Conservation (phyloP, 345 rosid genomes). For the Salix dunnii region DNA sequence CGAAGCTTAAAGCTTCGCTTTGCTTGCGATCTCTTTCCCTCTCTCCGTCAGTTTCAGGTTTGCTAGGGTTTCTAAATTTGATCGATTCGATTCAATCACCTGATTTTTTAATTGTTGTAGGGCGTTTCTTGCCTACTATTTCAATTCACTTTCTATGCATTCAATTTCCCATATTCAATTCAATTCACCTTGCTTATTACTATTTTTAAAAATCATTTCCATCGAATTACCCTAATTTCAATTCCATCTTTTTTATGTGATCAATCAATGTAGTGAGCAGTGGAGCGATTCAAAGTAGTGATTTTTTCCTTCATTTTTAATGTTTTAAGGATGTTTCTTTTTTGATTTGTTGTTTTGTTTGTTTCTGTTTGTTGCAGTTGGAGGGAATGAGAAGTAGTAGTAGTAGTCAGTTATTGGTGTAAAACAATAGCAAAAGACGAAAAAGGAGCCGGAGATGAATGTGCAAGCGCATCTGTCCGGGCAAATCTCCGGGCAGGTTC, state of each 20-base stretch:
- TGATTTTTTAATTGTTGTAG: background rate
- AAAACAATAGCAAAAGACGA: background rate
- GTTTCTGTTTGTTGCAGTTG: slow-evolving; percentile 8
- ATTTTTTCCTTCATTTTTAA: background rate
- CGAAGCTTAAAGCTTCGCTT: background rate
- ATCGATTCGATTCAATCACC: background rate
- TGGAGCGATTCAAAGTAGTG: background rate
- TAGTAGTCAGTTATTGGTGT: slow-evolving; percentile 3
- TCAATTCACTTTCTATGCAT: background rate
- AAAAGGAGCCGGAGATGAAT: slow-evolving; percentile 39
- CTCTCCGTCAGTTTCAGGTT: slow-evolving; percentile 14
- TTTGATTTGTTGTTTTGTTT: background rate
- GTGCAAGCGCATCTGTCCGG: slow-evolving; percentile 63
- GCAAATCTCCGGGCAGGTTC: slow-evolving; percentile 55
- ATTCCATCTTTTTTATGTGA: background rate
- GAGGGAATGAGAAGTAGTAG: background rate
- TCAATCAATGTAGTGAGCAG: background rate
- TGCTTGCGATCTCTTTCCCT: background rate
- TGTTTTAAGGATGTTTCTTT: background rate
- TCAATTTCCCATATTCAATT: background rate
- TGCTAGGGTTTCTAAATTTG: slow-evolving; percentile 4
- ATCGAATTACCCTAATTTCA: background rate
- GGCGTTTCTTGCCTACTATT: background rate
- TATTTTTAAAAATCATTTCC: background rate
- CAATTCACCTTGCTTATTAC: background rate